Base-by-base conservation (phyloP, 2,329 filamentous ascomycete species). In the Teratosphaeriaceae sp. region DNA sequence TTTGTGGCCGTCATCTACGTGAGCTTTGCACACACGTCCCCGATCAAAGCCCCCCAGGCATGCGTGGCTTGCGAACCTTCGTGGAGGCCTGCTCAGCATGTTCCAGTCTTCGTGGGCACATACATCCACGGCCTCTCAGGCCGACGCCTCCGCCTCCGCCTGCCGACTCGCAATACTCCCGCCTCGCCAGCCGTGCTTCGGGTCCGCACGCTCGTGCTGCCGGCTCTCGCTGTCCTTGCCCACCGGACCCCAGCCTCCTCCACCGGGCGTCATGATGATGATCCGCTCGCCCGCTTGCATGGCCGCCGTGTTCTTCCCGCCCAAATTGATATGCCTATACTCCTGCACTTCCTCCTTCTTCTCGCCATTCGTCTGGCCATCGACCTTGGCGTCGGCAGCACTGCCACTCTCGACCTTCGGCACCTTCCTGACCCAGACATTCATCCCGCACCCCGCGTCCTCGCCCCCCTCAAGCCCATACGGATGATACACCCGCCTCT, bases 381-480 rank as follows among this genome's bases (percentile, higher is more conserved):
- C 27, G 3, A 20, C 42, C 27, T 56, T 48, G 5, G 40, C 34
- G n/a, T 51, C 49, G 40, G 59, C 55, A 1, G 51, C 52, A 51
- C 63, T 60, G 35, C 49, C 56, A 12, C 54, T 56, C 31, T 66
- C 54, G 1, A 57, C 31, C 46, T 61, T 60, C 15, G 49, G 51
- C 41, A 90, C 82, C 47, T 78, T 82, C 6, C 86, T 73, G 23
- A 94, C 81, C 90, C 90, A 97, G 35, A 94, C 70, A 54, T 97
- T 97, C 48, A 89, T 68, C 0, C 90, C 90, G 39, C 84, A 83
- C 53, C 79, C 67, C 0, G 80, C 90, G 48, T 90, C 84, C 44
- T 81, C 82, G 3, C 90, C 90, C 0, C 90, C 90, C 18, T 80
- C 82, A 46, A 96, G 73, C 0, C 90, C 89, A 53, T 89, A 95